phyloP scores from a whole-genome alignment of 1,139 yeast genomes.

The Geotrichum reessii region DNA sequence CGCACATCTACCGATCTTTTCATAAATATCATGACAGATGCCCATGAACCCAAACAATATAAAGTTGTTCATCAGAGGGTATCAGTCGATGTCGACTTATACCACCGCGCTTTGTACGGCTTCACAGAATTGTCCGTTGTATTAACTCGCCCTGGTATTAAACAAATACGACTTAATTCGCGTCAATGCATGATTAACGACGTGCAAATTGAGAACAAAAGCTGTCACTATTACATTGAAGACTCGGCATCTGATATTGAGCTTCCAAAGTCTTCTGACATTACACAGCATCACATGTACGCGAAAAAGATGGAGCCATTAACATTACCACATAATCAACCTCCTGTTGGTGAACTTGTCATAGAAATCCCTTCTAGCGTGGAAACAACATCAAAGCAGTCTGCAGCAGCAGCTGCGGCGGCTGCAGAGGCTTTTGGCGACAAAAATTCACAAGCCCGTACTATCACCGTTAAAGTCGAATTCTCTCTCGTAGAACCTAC shows the following conservation, averaged over 20 bases:
- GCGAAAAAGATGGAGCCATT: constrained; percentile 54
- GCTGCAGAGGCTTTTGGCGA: constrained; percentile 20
- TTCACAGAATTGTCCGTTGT: constrained; percentile 70
- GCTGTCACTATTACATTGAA: constrained; percentile 46
- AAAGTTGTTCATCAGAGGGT: constrained; percentile 66
- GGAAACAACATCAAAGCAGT: constrained; percentile 22
- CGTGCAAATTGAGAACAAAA: constrained; percentile 57
- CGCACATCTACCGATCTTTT: background rate
- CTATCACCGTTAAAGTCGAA: constrained; percentile 64
- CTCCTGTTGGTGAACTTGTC: constrained; percentile 59
- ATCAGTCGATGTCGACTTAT: constrained; percentile 60
- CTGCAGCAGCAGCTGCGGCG: constrained; percentile 31
- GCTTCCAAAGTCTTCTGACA: constrained; percentile 43
- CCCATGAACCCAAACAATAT: constrained; percentile 29
- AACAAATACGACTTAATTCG: constrained; percentile 60
- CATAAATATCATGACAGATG: constrained; percentile 14
- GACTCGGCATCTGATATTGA: constrained; percentile 47
- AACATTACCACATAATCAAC: constrained; percentile 34
- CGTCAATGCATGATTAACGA: constrained; percentile 64
- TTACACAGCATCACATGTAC: constrained; percentile 59
- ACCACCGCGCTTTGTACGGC: constrained; percentile 52
- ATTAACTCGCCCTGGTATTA: constrained; percentile 36
- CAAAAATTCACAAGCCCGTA: constrained; percentile 30
- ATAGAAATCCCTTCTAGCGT: constrained; percentile 55
- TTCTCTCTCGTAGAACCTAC: constrained; percentile 62